A percentile compares a stretch with the other conserved stretches of the same genome.
Conservation (phyloP, 1,139 yeast species). For the Hyphopichia buzzinii region DNA sequence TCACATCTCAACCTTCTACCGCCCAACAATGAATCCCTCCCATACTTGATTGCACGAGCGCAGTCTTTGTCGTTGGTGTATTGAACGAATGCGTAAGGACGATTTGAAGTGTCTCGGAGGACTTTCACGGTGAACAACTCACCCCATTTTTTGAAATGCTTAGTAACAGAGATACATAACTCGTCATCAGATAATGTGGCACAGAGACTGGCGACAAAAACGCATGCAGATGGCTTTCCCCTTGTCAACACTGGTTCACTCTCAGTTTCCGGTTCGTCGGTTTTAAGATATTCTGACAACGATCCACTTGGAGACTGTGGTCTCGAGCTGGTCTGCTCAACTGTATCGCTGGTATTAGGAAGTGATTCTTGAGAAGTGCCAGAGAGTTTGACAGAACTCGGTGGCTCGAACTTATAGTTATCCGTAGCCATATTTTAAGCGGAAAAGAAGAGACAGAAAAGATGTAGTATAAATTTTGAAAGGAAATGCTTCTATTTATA, state of each 20-base stretch:
- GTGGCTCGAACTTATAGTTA: neutral
- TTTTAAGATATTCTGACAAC: conserved; percentile 87
- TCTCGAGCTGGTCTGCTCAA: neutral
- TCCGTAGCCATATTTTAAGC: neutral
- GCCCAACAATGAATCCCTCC: conserved; percentile 66
- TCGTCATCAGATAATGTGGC: conserved; percentile 66
- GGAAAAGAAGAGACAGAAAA: too few species aligned
- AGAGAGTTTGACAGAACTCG: neutral
- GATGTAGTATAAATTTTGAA: too few species aligned
- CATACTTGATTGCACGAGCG: conserved; percentile 60
- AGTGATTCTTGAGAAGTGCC: conserved; percentile 1
- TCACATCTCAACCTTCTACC: conserved; percentile 85
- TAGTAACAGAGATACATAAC: conserved; percentile 63
- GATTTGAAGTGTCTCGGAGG: conserved; percentile 72
- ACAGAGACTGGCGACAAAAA: conserved; percentile 81
- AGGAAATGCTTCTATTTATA: too few species aligned
- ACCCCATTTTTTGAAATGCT: conserved; percentile 69
- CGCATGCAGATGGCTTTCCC: conserved; percentile 76
- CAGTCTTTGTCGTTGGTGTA: conserved; percentile 73
- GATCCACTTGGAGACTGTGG: conserved; percentile 25
- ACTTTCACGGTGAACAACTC: conserved; percentile 74
- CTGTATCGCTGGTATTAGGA: neutral
- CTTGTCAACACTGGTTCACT: conserved; percentile 8
- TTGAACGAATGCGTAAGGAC: conserved; percentile 95
- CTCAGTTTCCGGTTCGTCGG: conserved; percentile 57